Evolutionary conservation across 1,284 basidiomycete species (phyloP), one percentile per base, ranked within the genome.

Genomic region (Ustilago crameri): DNA sequence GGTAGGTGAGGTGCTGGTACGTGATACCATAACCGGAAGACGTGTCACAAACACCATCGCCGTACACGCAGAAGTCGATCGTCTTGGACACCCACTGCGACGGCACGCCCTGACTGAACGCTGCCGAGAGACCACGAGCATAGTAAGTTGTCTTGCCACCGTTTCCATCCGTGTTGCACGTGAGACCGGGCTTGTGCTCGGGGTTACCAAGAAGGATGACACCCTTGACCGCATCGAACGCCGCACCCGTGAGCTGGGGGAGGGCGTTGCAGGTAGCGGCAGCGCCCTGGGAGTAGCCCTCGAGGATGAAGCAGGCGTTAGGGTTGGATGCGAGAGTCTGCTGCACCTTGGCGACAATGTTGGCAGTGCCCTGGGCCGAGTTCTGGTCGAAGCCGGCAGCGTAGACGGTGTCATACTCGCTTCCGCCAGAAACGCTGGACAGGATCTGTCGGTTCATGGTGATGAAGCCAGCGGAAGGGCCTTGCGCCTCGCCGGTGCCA

Each of bases 161-260:
- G 48, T 59, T 54, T 7, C 42, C 51, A 35, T 83, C 81, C 46
- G 78, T 72, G 53, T 83, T 83, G 58, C 79, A 79, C 3, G 75
- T 68, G 27, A 80, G 61, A 23, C 70, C 67, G 24, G 79, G 44
- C 57, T 76, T 75, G 55, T 81, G 77, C 9, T 67, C 41, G 7
- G 82, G 82, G 70, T 83, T 69, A 32, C 82, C 82, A 24, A 83
- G 71, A 14, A 82, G 59, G 40, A 83, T 66, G 18, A 83, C 82
- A 50, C 68, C 82, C 51, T 78, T 77, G 68, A 83, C 76, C 20
- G 80, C 79, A 37, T 72, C 30, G 34, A 71, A 71, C 17, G 38
- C 56, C 15, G 66, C 53, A 30, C 69, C 66, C 14, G 60, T 76
- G 17, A 82, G 50, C 34, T 57, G 46, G 5, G 60, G 43, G 12